Evolutionary conservation across 441 rosid genomes (phyloP), one percentile per base, ranked within the genome.

Genomic region (Euphorbia schlechtendalii): DNA sequence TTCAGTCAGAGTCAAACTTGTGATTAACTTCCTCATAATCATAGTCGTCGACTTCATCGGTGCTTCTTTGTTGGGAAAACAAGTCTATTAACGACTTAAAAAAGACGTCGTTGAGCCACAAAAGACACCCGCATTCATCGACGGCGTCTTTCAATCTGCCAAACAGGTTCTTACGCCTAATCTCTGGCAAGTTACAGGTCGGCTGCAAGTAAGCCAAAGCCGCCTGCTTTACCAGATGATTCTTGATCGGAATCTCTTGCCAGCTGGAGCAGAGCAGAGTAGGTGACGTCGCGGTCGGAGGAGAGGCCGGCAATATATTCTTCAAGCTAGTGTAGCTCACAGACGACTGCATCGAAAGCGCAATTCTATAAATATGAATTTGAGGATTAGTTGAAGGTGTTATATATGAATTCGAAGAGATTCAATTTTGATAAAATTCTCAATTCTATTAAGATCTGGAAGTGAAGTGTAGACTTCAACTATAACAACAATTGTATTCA

Each of bases 171-270:
- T 60, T 73, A 14, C 69, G 72, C 7, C 77, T 78, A 14, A 52
- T 61, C 57, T 61, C 76, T 11, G 71, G 71, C 0, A 79, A 70
- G 27, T 64, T 69, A 28, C 80, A 67, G 86, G 78, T 77, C 57
- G 92, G 88, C 80, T 81, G 92, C 63, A 86, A 71, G 69, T 86
- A 84, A 63, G 89, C 82, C 74, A 74, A 36, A 24, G 89, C 88
- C 0, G 92, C 92, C 9, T 81, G 89, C 73, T 84, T 86, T 25
- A 86, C 87, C 0, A 84, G 82, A 4, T 82, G 88, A 51, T 86
- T 82, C 78, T 71, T 79, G 71, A 86, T 79, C 34, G 88, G 84
- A 12, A 84, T 72, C 61, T 86, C 84, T 51, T 74, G 4, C 83
- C 80, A 80, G 76, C 84, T 78, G 13, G 88, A 77, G 69, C 76